Base-by-base conservation (phyloP, 164 flowering plant genomes). In the Chloranthus sessilifolius region DNA sequence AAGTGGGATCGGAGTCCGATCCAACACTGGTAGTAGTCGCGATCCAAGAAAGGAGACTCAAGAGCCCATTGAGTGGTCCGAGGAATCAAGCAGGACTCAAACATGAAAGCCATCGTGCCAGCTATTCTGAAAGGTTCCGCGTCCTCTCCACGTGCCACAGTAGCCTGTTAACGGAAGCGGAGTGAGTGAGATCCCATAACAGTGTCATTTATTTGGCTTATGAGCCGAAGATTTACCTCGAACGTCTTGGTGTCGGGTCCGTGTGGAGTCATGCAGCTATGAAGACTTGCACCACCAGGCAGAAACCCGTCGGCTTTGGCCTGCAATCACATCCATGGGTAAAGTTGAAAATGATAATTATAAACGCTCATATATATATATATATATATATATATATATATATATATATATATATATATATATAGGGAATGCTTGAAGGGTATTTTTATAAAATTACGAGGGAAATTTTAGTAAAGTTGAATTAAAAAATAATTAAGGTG, bases 231-330 rank as follows among this genome's bases (percentile, higher is more conserved):
- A 4, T 10, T 17, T 70, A 91, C 98, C 95, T 91, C 96, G 45
- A 68, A 91, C 12, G 96, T 78, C 70, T 81, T 80, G 4, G 96
- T 91, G 60, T 91, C 95, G 22, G 96, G 95, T 60, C 98, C 98
- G 67, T 91, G 98, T 1, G 98, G 98, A 40, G 92, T 91, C 98
- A 91, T 91, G 76, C 96, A 91, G 65, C 88, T 83, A 42, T 91
- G 98, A 50, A 91, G 89, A 63, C 98, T 88, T 51, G 96, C 88
- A 41, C 96, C 98, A 37, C 96, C 96, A 0, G 98, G 98, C 16
- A 85, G 79, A 73, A 88, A 88, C 29, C 98, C 96, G 60, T 80
- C 96, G 42, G 76, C 83, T 65, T 88, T 91, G 39, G 96, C 98
- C 98, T 91, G 68, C 53, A 64, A 44, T 25, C 30, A 37, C n/a